phyloP scores from a whole-genome alignment of 305 asterid species.

The Rubia balearica region DNA sequence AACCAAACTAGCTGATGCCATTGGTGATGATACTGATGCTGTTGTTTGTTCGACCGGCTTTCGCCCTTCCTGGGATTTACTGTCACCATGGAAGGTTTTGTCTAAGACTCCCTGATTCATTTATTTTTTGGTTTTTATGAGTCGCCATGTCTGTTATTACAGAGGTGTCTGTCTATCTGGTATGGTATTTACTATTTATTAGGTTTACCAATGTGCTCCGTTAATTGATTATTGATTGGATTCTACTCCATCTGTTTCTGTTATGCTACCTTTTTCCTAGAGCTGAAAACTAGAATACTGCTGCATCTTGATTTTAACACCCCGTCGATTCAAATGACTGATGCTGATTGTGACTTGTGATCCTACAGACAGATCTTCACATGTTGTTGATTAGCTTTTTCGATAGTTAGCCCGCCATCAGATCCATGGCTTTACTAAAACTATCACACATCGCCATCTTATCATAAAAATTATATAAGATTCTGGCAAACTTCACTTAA shows the following conservation, averaged over 20 bases:
- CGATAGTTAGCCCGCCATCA: too few relatives aligned
- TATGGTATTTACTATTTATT: not conserved
- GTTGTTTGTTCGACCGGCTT: conserved; percentile 94
- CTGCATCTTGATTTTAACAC: not conserved
- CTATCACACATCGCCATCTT: not conserved
- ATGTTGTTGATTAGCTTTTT: not conserved
- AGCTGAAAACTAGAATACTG: not conserved
- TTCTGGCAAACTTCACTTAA: not conserved
- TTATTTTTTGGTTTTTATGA: not conserved
- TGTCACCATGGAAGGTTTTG: conserved; percentile 85
- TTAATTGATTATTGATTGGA: not conserved
- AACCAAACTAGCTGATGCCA: conserved; percentile 62
- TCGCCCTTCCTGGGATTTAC: conserved; percentile 70
- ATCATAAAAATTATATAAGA: not conserved
- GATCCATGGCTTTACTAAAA: not conserved
- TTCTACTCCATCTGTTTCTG: not conserved
- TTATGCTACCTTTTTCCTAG: not conserved
- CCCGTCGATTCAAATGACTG: not conserved
- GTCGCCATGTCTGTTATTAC: not conserved
- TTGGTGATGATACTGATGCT: conserved; percentile 86
- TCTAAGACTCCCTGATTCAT: not conserved
- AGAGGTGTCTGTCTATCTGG: not conserved
- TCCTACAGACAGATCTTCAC: not conserved
- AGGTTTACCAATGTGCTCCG: not conserved
- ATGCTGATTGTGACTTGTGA: not conserved